Evolutionary conservation across 2,329 filamentous ascomycete genomes (phyloP).

Genomic region (Pseudogymnoascus destructans): DNA sequence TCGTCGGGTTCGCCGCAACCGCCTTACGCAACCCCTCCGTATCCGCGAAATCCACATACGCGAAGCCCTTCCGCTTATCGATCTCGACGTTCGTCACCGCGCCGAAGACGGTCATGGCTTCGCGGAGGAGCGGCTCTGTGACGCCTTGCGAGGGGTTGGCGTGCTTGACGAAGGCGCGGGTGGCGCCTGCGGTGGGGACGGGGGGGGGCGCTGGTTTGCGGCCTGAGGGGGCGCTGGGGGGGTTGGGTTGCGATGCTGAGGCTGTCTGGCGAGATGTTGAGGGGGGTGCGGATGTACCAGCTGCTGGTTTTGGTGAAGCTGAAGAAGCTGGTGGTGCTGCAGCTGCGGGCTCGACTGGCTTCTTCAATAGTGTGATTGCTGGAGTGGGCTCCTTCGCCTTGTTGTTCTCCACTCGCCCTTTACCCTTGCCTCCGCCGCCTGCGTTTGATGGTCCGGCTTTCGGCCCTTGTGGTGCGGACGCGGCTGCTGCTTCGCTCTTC

Average conservation of each 20-base stretch:
- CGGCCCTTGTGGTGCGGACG: conserved; percentile 7
- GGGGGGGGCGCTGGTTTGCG: conserved; percentile 23
- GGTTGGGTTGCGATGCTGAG: conserved; percentile 16
- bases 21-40: conserved; percentile 62
- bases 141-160: conserved; percentile 85
- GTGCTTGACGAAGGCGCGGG: conserved; percentile 66
- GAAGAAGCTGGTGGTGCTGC: conserved; percentile 21
- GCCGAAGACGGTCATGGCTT: conserved; percentile 63
- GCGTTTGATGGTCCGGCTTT: conserved; percentile 19
- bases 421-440: conserved; percentile 13
- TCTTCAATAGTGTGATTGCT: conserved; percentile 30
- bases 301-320: conserved; percentile 18
- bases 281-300: conserved; percentile 23
- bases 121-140: conserved; percentile 65
- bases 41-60: conserved; percentile 78
- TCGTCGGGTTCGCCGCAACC: conserved; percentile 65
- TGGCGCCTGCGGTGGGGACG: conserved; percentile 34
- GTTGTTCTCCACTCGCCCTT: conserved; percentile 23
- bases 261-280: conserved; percentile 20
- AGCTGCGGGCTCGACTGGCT: conserved; percentile 22
- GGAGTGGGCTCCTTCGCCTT: conserved; percentile 26
- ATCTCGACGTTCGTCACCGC: conserved; percentile 71
- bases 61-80: conserved; percentile 88
- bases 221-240: conserved; percentile 16
- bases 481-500: conserved; percentile 21